phyloP scores from a whole-genome alignment of 2,329 filamentous ascomycete species.

The Clonostachys chloroleuca region DNA sequence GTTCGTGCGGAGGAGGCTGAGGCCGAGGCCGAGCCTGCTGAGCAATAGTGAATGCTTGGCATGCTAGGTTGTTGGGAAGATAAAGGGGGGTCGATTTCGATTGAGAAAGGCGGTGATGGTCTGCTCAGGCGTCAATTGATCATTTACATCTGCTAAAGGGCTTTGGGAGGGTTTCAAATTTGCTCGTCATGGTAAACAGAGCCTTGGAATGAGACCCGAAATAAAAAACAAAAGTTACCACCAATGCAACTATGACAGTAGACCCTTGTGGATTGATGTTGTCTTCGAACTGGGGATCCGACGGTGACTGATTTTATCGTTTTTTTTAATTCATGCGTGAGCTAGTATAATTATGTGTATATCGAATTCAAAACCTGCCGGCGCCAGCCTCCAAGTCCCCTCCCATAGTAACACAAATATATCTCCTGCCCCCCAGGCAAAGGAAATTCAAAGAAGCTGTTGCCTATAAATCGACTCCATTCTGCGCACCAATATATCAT shows the following conservation, averaged over 20 bases:
- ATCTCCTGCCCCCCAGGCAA: too few relatives aligned
- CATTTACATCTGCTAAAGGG: conserved; percentile 33
- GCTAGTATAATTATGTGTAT: too few relatives aligned
- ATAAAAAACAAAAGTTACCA: conserved; percentile 5
- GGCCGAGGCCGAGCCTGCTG: conserved; percentile 46
- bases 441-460: too few relatives aligned
- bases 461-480: too few relatives aligned
- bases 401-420: too few relatives aligned
- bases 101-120: conserved; percentile 19
- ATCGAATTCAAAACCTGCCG: too few relatives aligned
- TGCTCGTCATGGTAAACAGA: conserved; percentile 30
- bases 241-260: background rate
- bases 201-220: conserved; percentile 28
- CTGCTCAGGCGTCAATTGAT: conserved; percentile 34
- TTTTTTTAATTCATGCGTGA: too few relatives aligned
- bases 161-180: conserved; percentile 27
- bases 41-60: conserved; percentile 27
- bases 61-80: conserved; percentile 5
- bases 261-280: too few relatives aligned
- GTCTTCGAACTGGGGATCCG: too few relatives aligned
- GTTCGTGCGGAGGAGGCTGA: conserved; percentile 56
- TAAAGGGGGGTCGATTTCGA: conserved; percentile 11
- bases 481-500: too few relatives aligned
- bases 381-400: too few relatives aligned
- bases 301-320: too few relatives aligned